Evolutionary conservation across 1,284 basidiomycete genomes (phyloP).

Genomic region (Ceratorhiza oryzae-sativae): DNA sequence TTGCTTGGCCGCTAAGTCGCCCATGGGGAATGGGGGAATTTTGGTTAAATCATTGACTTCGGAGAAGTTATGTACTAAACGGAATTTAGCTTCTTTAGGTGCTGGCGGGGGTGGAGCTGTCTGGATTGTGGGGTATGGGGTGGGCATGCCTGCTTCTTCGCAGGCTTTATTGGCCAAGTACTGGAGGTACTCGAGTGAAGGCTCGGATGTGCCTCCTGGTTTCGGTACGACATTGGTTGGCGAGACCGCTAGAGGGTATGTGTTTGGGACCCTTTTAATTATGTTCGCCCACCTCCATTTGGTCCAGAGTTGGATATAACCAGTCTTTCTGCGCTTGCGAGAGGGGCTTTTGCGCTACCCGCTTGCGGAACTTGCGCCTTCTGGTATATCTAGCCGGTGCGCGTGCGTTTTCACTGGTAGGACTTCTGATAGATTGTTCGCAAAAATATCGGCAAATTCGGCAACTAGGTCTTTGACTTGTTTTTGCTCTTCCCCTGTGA

Average conservation of each 20-base stretch:
- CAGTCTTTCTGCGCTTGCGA: constrained; percentile 49
- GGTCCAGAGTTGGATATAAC: constrained; percentile 48
- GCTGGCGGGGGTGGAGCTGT: neutral
- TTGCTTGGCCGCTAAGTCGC: constrained; percentile 52
- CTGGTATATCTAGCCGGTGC: constrained; percentile 45
- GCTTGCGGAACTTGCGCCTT: constrained; percentile 38
- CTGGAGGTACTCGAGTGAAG: constrained; percentile 49
- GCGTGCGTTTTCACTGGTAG: constrained; percentile 38
- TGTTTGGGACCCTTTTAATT: constrained; percentile 47
- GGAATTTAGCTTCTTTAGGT: constrained; percentile 48
- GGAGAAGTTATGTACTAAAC: constrained; percentile 51
- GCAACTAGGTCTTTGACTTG: neutral
- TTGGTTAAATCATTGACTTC: constrained; percentile 52
- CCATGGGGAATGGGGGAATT: constrained; percentile 51
- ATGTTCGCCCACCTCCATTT: constrained; percentile 51
- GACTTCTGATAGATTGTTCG: constrained; percentile 20
- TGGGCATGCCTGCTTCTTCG: constrained; percentile 44
- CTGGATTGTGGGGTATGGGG: neutral
- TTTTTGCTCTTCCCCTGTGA: constrained; percentile 37
- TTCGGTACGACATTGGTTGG: constrained; percentile 50
- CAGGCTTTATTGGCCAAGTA: constrained; percentile 49
- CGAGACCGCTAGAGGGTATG: constrained; percentile 48
- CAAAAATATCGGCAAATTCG: constrained; percentile 14
- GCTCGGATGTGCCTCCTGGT: constrained; percentile 48
- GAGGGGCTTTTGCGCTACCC: constrained; percentile 44